Evolutionary conservation across 2,329 filamentous ascomycete species (phyloP).

Genomic region (Tolypocladium tundrense): DNA sequence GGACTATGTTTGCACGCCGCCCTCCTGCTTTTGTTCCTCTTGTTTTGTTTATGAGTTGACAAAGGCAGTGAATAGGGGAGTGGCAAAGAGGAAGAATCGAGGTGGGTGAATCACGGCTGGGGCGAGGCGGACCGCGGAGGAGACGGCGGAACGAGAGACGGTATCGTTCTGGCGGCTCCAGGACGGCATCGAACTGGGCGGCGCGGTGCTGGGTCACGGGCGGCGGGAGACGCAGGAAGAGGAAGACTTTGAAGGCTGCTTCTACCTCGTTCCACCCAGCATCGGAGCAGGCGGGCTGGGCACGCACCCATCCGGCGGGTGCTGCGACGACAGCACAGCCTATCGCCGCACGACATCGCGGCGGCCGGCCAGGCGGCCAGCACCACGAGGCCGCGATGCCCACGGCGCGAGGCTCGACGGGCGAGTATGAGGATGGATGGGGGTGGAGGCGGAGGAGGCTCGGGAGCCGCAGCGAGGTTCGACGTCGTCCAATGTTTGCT

Average conservation of each 20-base stretch:
- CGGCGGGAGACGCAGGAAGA: background rate
- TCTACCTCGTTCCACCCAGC: background rate
- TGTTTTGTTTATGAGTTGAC: background rate
- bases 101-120: background rate
- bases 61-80: background rate
- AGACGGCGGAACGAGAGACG: background rate
- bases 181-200: background rate
- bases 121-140: background rate
- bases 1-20: background rate
- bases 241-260: background rate
- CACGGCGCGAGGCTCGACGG: background rate
- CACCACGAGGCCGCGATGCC: background rate
- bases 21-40: background rate
- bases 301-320: background rate
- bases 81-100: background rate
- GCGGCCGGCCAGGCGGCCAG: background rate
- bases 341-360: constrained; percentile 1
- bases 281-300: background rate
- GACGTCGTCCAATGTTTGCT: background rate
- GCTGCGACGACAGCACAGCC: constrained; percentile 6
- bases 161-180: background rate
- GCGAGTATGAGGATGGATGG: background rate
- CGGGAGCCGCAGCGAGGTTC: background rate
- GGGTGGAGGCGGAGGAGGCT: background rate
- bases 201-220: background rate